Evolutionary conservation across 2,329 filamentous ascomycete species (phyloP).

Genomic region (Phyllosticta citriasiana): DNA sequence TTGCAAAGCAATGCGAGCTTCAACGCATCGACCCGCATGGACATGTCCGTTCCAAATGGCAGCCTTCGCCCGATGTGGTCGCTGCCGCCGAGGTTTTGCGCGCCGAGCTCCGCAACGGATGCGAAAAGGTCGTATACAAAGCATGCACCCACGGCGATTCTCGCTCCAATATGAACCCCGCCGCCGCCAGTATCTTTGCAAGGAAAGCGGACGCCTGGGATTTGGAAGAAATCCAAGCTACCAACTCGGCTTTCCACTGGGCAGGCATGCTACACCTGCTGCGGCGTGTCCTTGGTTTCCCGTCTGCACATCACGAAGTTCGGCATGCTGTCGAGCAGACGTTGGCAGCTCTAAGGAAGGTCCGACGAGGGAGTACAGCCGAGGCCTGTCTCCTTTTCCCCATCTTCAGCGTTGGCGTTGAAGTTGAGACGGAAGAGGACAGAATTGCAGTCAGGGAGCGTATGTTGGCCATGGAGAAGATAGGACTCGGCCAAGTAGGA

Average conservation of each 20-base stretch:
- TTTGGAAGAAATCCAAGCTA: slow-evolving; percentile 19
- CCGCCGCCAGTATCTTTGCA: slow-evolving; percentile 18
- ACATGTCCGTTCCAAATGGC: slow-evolving; percentile 46
- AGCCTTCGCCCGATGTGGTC: slow-evolving; percentile 45
- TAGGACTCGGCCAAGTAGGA: slow-evolving; percentile 65
- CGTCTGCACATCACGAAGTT: slow-evolving; percentile 48
- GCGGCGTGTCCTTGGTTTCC: slow-evolving; percentile 58
- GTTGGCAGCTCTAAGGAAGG: slow-evolving; percentile 49
- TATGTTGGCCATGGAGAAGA: slow-evolving; percentile 57
- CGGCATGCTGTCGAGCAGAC: slow-evolving; percentile 55
- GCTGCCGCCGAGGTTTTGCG: slow-evolving; percentile 51
- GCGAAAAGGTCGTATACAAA: slow-evolving; percentile 30
- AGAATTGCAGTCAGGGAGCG: slow-evolving; percentile 54
- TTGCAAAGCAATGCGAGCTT: slow-evolving; percentile 58
- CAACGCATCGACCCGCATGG: slow-evolving; percentile 44
- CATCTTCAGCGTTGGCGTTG: slow-evolving; percentile 74
- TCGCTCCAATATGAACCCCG: slow-evolving; percentile 25
- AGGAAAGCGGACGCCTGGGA: slow-evolving; percentile 42
- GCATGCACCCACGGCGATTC: slow-evolving; percentile 30
- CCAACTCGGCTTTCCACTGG: slow-evolving; percentile 9
- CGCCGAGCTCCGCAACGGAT: slow-evolving; percentile 49
- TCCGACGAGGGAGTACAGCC: slow-evolving; percentile 57
- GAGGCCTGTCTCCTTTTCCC: slow-evolving; percentile 71
- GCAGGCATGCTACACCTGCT: slow-evolving; percentile 62
- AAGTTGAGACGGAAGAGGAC: slow-evolving; percentile 49